Evolutionary conservation across 2,329 filamentous ascomycete species (phyloP).

Genomic region (Daldinia eschscholtzii): DNA sequence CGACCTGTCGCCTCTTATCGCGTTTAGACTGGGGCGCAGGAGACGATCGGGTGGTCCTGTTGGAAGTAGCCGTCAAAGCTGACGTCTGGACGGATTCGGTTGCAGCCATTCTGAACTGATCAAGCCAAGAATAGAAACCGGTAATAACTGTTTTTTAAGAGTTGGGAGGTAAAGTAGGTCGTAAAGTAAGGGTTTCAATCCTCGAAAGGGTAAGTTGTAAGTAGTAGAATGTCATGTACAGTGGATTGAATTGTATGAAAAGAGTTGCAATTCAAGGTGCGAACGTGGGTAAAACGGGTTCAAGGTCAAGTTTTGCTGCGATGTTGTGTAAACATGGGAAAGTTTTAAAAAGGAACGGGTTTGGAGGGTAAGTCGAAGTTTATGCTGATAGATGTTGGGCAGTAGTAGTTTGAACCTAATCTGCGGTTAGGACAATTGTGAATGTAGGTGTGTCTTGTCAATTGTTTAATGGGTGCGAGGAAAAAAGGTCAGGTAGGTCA

Average conservation of each 20-base stretch:
- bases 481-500: slow-evolving; percentile 6
- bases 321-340: slow-evolving; percentile 6
- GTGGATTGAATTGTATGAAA: background rate
- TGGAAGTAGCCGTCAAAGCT: slow-evolving; percentile 37
- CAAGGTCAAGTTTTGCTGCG: slow-evolving; percentile 9
- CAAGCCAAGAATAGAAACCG: background rate
- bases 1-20: slow-evolving; percentile 43
- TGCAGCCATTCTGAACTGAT: slow-evolving; percentile 37
- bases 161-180: background rate
- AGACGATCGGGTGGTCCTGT: slow-evolving; percentile 35
- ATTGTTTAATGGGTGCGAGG: slow-evolving; percentile 13
- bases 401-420: slow-evolving; percentile 1
- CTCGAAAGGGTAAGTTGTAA: background rate
- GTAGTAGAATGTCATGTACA: slow-evolving; percentile 1
- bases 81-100: slow-evolving; percentile 41
- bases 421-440: background rate
- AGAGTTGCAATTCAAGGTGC: slow-evolving; percentile 3
- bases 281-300: slow-evolving; percentile 8
- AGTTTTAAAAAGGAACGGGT: background rate
- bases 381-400: background rate
- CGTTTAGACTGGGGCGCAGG: slow-evolving; percentile 44
- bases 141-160: background rate
- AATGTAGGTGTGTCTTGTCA: slow-evolving; percentile 11
- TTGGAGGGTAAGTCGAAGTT: background rate
- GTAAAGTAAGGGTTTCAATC: background rate